Percentiles rank a stretch among this genome's conserved stretches.
Conservation (phyloP, 148 eudicot genomes). For the Persicaria tinctoria region DNA sequence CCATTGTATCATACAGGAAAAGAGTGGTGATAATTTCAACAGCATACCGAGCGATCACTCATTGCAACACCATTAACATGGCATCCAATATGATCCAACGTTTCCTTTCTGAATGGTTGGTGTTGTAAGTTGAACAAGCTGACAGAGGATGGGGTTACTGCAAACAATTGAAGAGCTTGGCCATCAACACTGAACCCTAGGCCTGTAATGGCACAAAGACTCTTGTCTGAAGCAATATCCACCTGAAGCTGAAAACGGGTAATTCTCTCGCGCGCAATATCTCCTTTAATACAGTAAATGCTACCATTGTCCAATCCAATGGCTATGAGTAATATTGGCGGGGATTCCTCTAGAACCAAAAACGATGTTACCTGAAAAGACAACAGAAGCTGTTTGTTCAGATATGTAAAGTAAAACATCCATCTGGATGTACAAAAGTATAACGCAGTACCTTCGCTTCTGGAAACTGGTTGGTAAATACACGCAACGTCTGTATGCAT, state of each 20-base stretch:
- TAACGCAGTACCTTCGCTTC: conserved; percentile 59
- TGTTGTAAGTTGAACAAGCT: conserved; percentile 72
- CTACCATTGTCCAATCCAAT: conserved; percentile 89
- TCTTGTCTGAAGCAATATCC: conserved; percentile 46
- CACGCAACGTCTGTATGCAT: conserved; percentile 81
- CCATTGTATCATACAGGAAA: conserved; percentile 6
- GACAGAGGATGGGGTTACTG: conserved; percentile 76
- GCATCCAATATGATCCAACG: conserved; percentile 85
- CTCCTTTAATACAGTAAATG: conserved; percentile 93
- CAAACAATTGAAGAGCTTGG: conserved; percentile 74
- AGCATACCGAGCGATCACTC: conserved; percentile 88
- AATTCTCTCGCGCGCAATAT: conserved; percentile 92
- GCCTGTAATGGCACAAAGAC: conserved; percentile 57
- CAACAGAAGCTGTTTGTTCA: conserved; percentile 12
- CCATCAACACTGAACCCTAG: conserved; percentile 91
- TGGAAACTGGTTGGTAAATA: conserved; percentile 31
- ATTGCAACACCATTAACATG: conserved; percentile 57
- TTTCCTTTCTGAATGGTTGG: conserved; percentile 68
- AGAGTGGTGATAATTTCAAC: not conserved
- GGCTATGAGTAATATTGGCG: conserved; percentile 76
- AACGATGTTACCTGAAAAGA: conserved; percentile 76
- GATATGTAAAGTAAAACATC: not conserved
- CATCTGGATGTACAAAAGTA: not conserved
- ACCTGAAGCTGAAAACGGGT: conserved; percentile 83
- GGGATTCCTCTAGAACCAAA: conserved; percentile 82